Base-by-base conservation (phyloP, 768 basidiomycete genomes). In the Rossbeevera mucosa region DNA sequence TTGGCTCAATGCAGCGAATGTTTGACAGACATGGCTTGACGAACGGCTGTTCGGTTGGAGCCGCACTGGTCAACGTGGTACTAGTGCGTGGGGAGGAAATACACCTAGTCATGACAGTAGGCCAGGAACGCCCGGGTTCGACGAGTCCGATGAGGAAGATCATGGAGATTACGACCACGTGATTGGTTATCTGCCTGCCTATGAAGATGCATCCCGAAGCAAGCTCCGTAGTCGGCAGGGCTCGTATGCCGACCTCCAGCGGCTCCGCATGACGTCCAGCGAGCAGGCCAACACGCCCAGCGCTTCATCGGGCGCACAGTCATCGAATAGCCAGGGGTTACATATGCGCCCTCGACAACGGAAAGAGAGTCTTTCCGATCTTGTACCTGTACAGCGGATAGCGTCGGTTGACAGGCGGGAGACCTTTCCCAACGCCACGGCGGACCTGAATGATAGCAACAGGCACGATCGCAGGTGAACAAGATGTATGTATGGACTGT, bases 31-130 rank as follows among this genome's bases (percentile, higher is more conserved):
- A 13, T 95, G 92, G 92, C 79, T 95, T 14, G 93, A 96, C 67
- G 94, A 95, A 70, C 84, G 90, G 7, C 77, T 96, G 22, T 96
- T 95, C 64, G 94, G 93, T 41, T 95, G 91, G 93, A 85, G 83
- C 67, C 78, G 81, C 48, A 90, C 86, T 59, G 80, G 88, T 1
- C 74, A 71, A 45, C 82, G 80, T 44, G 89, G 91, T n/a, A 91
- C 90, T 3, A 90, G 86, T 61, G 90, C 83, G n/a, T 94, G 91
- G 92, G 81, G 81, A 28, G 88, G 82, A 16, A 66, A 68, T 36
- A 73, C 74, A 21, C 72, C 69, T 33, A 79, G 70, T 60, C 82
- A 80, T 45, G 83, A 85, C 63, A 88, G 81, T 71, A 72, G 84
- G 44, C 73, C 83, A 18, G 78, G 73, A 33, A 88, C 86, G 14